Conservation (phyloP, 371 early-diverging fungal species). For the Mucor racemosus region DNA sequence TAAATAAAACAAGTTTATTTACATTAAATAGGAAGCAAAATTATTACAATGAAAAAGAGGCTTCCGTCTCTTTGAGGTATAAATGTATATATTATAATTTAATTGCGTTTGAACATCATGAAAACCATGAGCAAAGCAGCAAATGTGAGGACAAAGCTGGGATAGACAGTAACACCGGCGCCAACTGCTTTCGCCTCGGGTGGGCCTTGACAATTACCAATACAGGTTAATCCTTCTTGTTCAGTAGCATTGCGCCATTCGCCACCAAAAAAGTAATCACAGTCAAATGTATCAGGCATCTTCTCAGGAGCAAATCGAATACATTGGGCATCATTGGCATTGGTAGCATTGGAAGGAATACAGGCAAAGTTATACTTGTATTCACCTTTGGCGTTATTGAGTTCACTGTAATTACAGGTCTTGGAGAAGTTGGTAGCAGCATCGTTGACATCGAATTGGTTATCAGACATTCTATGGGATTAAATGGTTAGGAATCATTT, state of each 20-base stretch:
- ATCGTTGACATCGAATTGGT: conserved; percentile 5
- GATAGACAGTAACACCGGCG: background rate
- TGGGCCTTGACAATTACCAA: conserved; percentile 6
- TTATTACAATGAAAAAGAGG: background rate
- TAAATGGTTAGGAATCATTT: background rate
- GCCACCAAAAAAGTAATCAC: conserved; percentile 11
- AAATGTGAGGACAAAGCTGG: conserved; percentile 3
- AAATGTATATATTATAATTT: background rate
- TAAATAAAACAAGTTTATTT: background rate
- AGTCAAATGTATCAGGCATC: background rate
- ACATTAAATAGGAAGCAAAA: background rate
- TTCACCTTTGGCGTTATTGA: background rate
- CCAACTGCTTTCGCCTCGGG: conserved; percentile 4
- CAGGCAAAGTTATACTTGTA: conserved; percentile 14
- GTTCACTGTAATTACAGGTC: conserved; percentile 1
- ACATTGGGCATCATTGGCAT: background rate
- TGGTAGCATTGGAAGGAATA: conserved; percentile 9
- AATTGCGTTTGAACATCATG: conserved; percentile 2
- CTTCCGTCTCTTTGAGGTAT: background rate
- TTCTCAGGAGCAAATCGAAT: background rate
- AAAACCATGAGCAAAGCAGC: background rate
- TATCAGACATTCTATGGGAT: background rate
- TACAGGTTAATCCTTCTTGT: background rate
- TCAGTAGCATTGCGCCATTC: conserved; percentile 9
- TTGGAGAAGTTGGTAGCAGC: conserved; percentile 3